Evolutionary conservation across 2,329 filamentous ascomycete species (phyloP).

Genomic region (Akanthomyces muscarius): DNA sequence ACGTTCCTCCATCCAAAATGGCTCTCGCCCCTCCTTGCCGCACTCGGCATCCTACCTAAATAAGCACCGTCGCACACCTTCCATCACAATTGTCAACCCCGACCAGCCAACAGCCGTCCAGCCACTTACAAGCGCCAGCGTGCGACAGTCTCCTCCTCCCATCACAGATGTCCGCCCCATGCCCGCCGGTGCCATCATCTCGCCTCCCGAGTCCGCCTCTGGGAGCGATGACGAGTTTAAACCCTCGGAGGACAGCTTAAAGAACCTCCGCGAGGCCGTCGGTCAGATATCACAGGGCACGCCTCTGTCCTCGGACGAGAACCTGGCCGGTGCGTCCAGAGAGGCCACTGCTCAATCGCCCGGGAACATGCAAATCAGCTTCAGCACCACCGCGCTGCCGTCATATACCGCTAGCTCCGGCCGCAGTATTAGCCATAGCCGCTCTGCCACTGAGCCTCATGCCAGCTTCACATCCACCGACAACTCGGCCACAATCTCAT

Average conservation of each 20-base stretch:
- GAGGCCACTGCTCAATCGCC: constrained; percentile 15
- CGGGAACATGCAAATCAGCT: constrained; percentile 39
- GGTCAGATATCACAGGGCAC: constrained; percentile 61
- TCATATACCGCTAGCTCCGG: constrained; percentile 34
- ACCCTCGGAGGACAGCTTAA: constrained; percentile 46
- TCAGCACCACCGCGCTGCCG: constrained; percentile 44
- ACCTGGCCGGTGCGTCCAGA: constrained; percentile 41
- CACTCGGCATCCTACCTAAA: constrained; percentile 63
- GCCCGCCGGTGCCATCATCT: constrained; percentile 80
- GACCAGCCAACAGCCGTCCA: constrained; percentile 46
- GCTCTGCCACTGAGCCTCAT: constrained; percentile 53
- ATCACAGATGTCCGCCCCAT: constrained; percentile 68
- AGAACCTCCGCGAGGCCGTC: constrained; percentile 77
- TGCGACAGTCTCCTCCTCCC: constrained; percentile 82
- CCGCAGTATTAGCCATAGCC: constrained; percentile 44
- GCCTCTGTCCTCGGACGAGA: constrained; percentile 47
- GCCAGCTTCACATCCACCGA: constrained; percentile 46
- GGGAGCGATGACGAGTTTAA: constrained; percentile 77
- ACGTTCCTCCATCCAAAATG: constrained; percentile 52
- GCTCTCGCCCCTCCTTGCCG: constrained; percentile 52
- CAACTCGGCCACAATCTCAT: constrained; percentile 49
- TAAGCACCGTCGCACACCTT: constrained; percentile 58
- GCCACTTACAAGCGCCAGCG: constrained; percentile 45
- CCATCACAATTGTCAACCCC: constrained; percentile 33
- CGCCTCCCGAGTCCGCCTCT: constrained; percentile 81